These are phyloP conservation scores for Camellia sinensis DNA, from an alignment of 148 eudicot species.

Conservation along the genomic window DNA sequence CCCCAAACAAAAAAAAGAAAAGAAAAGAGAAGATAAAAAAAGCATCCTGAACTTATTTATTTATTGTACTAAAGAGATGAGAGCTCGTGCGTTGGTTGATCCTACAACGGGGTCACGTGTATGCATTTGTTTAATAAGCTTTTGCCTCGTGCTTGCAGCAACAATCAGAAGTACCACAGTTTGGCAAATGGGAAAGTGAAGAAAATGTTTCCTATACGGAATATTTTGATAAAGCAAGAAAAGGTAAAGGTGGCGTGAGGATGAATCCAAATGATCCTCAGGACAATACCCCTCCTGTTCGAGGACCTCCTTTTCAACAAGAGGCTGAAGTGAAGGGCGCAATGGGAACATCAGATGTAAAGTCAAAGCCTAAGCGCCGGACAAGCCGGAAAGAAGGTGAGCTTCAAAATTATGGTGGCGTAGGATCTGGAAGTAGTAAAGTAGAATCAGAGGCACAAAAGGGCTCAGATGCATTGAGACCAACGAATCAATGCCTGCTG, in stretches of 20 bases:
- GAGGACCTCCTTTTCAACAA: background rate
- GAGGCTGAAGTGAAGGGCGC: constrained; percentile 18
- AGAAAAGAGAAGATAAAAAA: too few relatives aligned
- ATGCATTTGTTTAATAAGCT: background rate
- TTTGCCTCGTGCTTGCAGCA: constrained; percentile 29
- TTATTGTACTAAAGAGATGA: background rate
- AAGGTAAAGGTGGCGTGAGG: constrained; percentile 1
- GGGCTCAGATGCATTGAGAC: constrained; percentile 26
- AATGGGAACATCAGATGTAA: constrained; percentile 29
- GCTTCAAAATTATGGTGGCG: constrained; percentile 30
- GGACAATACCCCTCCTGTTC: constrained; percentile 24
- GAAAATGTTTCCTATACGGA: constrained; percentile 18
- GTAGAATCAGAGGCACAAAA: constrained; percentile 25
- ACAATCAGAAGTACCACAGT: constrained; percentile 42
- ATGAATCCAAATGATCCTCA: constrained; percentile 32
- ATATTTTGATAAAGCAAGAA: too few relatives aligned
- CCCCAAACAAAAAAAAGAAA: too few relatives aligned
- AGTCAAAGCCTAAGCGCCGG: constrained; percentile 33
- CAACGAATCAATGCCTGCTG: constrained; percentile 32
- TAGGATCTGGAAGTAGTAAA: constrained; percentile 22
- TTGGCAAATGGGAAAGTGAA: constrained; percentile 55
- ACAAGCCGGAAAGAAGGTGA: constrained; percentile 43
- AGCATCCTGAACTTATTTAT: background rate
- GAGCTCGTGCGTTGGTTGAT: background rate
- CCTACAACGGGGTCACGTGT: background rate